phyloP scores from a whole-genome alignment of 73 alveolate genomes.

The Symbiodinium pilosum region DNA sequence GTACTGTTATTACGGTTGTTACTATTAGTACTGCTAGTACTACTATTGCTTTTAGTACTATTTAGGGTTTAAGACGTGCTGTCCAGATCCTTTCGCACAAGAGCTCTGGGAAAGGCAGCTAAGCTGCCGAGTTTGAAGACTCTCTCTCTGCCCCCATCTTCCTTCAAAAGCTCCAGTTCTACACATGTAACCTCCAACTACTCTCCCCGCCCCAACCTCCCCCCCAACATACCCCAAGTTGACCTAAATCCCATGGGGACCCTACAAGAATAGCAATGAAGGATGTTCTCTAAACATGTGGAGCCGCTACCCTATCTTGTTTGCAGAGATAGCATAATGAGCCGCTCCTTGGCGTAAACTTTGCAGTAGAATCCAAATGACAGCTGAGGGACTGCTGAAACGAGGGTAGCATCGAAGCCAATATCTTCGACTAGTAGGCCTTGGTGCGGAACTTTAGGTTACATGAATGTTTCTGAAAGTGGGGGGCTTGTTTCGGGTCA shows the following conservation, averaged over 20 bases:
- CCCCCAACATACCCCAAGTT: background rate
- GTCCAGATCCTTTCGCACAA: background rate
- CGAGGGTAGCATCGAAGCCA: background rate
- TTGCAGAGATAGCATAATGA: too few relatives aligned
- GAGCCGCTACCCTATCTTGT: too few relatives aligned
- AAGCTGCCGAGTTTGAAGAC: too few relatives aligned
- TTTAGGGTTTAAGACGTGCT: background rate
- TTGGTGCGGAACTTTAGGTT: too few relatives aligned
- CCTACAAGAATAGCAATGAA: too few relatives aligned
- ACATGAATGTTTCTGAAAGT: too few relatives aligned
- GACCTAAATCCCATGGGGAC: too few relatives aligned
- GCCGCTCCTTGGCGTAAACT: too few relatives aligned
- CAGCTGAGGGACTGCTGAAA: background rate
- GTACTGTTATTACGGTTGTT: background rate
- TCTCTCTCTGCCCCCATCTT: too few relatives aligned
- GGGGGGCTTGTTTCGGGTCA: too few relatives aligned
- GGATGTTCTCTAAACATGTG: too few relatives aligned
- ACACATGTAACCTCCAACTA: background rate
- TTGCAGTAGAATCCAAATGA: too few relatives aligned
- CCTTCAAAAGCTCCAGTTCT: background rate
- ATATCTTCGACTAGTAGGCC: slow-evolving; percentile 2
- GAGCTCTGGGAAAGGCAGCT: background rate
- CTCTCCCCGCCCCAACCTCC: background rate
- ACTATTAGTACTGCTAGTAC: background rate
- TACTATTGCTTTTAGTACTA: background rate